Evolutionary conservation across 2,329 filamentous ascomycete species (phyloP).

Genomic region (Colletotrichum liaoningense): DNA sequence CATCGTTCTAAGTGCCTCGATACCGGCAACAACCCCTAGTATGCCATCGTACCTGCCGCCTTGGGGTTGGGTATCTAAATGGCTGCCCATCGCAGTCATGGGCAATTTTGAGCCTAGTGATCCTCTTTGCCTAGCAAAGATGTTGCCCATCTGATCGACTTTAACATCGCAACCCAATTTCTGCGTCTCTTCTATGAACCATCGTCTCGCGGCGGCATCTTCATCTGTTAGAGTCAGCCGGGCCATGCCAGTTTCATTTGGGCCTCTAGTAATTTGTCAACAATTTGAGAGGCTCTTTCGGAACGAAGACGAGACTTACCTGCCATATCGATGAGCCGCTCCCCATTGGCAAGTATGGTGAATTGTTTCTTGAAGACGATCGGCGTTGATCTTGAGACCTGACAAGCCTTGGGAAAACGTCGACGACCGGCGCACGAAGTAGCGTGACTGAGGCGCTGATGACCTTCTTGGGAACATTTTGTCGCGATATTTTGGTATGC

Average conservation of each 20-base stretch:
- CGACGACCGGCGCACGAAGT: neutral
- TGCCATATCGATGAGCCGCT: conserved; percentile 42
- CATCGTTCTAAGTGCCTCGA: conserved; percentile 78
- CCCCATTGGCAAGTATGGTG: conserved; percentile 49
- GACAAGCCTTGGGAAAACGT: conserved; percentile 9
- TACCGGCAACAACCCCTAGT: conserved; percentile 76
- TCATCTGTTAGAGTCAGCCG: conserved; percentile 77
- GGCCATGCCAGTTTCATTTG: conserved; percentile 78
- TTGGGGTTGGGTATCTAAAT: conserved; percentile 73
- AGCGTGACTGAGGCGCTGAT: neutral
- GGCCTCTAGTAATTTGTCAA: conserved; percentile 11
- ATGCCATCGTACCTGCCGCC: conserved; percentile 83
- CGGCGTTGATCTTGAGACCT: conserved; percentile 42
- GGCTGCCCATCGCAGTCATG: conserved; percentile 76
- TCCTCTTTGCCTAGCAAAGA: conserved; percentile 79
- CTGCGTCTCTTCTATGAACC: conserved; percentile 76
- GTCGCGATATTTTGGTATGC: neutral
- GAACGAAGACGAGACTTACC: conserved; percentile 38
- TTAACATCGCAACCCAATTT: conserved; percentile 74
- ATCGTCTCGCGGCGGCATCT: conserved; percentile 79
- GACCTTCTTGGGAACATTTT: neutral
- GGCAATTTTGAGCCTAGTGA: conserved; percentile 65
- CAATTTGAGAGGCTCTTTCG: neutral
- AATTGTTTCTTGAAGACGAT: conserved; percentile 43
- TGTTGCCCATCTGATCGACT: conserved; percentile 83